phyloP scores from a whole-genome alignment of 1,284 basidiomycete species.

The Ustilago tritici region DNA sequence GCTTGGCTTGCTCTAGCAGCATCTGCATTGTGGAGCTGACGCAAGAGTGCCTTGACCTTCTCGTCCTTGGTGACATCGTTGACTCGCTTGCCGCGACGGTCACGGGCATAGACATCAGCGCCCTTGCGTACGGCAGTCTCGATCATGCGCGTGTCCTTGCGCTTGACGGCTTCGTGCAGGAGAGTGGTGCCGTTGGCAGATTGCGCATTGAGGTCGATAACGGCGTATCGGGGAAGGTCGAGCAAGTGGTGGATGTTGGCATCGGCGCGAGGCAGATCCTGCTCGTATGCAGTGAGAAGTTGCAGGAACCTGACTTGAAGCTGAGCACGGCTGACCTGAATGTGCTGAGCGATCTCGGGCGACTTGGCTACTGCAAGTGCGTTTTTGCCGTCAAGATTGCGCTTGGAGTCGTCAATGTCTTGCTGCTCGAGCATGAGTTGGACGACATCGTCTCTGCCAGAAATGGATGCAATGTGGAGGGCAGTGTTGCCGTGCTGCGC shows the following conservation, averaged over 20 bases:
- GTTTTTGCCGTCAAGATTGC: constrained; percentile 79
- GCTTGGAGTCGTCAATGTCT: constrained; percentile 82
- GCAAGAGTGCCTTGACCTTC: constrained; percentile 82
- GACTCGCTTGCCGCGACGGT: constrained; percentile 81
- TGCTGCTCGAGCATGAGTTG: constrained; percentile 72
- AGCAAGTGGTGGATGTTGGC: constrained; percentile 71
- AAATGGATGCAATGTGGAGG: constrained; percentile 85
- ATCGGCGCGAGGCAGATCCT: constrained; percentile 70
- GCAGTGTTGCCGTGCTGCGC: constrained; percentile 77
- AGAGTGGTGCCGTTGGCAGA: constrained; percentile 73
- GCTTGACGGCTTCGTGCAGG: constrained; percentile 86
- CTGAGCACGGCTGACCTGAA: constrained; percentile 82
- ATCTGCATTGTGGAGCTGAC: constrained; percentile 74
- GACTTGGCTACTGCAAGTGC: constrained; percentile 80
- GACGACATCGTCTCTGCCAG: constrained; percentile 82
- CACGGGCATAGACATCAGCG: constrained; percentile 89
- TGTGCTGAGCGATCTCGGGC: constrained; percentile 76
- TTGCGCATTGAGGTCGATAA: constrained; percentile 63
- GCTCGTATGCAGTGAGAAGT: constrained; percentile 73
- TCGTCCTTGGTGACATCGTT: constrained; percentile 80
- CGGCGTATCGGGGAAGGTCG: constrained; percentile 44
- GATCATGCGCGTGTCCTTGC: constrained; percentile 84
- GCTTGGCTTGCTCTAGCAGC: constrained; percentile 72
- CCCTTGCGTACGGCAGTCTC: constrained; percentile 86
- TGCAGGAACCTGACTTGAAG: constrained; percentile 82